Base-by-base conservation (phyloP, 2,329 filamentous ascomycete species). In the Paracorniculantispora psalliotae region DNA sequence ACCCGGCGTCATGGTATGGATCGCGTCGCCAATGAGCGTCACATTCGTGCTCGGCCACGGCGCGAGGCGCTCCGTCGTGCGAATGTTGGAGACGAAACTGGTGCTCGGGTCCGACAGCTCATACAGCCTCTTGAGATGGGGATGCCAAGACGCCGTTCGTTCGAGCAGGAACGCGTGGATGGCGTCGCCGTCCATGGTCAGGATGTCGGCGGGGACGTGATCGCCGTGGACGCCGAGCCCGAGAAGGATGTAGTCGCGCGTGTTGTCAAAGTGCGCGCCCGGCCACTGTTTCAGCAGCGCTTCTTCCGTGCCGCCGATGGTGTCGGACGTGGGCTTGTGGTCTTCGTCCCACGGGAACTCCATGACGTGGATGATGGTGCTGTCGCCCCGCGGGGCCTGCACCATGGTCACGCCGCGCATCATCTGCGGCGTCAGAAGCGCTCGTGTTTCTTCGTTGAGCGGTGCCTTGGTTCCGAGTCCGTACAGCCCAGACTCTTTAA, bases 1-100 rank as follows among this genome's bases (percentile, higher is more conserved):
- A 7, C 61, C 61, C 1, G 66, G 66, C 2, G 63, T 58, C 64
- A 67, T 68, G 50, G 64, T 61, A 51, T 68, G 66, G 33, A 64
- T 63, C 1, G 64, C 63, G 47, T 68, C 66, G 17, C 66, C 66
- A 6, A 67, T 47, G 6, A 68, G 50, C 1, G 62, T 62, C 3
- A 66, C 59, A 44, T 41, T 52, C 10, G 60, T 61, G 28, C 47
- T 52, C 50, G 55, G 28, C 57, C 41, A 62, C 9, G 52, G 58
- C 54, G 44, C 47, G 9, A 65, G 41, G 12, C 61, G 54, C 52
- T 62, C 59, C 5, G 54, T 62, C 4, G 61, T 62, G 46, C 61
- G 61, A 17, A 62, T 59, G 23, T 49, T 57, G 35, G 61, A 48
- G 7, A 59, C 59, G 37, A 62, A 62, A 25, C 54, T 47, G 5